Evolutionary conservation across 73 alveolate genomes (phyloP).

Genomic region (Paramecium bursaria): DNA sequence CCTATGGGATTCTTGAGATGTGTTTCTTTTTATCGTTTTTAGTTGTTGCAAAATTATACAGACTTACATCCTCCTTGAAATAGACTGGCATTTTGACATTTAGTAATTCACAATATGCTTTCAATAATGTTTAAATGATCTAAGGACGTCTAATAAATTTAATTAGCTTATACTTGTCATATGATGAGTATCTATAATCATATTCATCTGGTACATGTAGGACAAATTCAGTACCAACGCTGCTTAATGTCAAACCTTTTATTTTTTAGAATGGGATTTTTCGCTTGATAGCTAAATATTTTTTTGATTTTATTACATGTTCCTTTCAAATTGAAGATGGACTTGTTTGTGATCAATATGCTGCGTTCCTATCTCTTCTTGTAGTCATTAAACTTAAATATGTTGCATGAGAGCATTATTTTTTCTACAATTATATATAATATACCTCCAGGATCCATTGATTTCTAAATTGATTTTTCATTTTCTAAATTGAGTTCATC

Average conservation of each 20-base stretch:
- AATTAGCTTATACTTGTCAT: slow-evolving; percentile 65
- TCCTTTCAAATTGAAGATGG: slow-evolving; percentile 67
- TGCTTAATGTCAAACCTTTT: slow-evolving; percentile 62
- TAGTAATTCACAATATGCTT: not conserved
- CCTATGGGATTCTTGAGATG: slow-evolving; percentile 64
- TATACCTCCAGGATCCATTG: slow-evolving; percentile 67
- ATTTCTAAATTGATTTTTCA: slow-evolving; percentile 56
- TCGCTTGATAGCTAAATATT: slow-evolving; percentile 57
- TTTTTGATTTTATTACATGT: slow-evolving; percentile 43
- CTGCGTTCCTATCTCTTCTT: slow-evolving; percentile 70
- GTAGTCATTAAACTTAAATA: slow-evolving; percentile 69
- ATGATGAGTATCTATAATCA: slow-evolving; percentile 79
- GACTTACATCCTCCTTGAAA: slow-evolving; percentile 67
- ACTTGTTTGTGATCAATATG: slow-evolving; percentile 57
- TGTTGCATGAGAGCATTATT: slow-evolving; percentile 65
- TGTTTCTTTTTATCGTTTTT: slow-evolving; percentile 70
- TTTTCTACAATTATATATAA: slow-evolving; percentile 33
- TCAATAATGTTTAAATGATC: not conserved
- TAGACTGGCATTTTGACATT: slow-evolving; percentile 41
- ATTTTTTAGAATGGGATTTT: slow-evolving; percentile 57
- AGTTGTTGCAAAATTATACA: slow-evolving; percentile 69
- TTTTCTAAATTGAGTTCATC: slow-evolving; percentile 67
- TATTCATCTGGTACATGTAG: slow-evolving; percentile 85
- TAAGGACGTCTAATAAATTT: slow-evolving; percentile 7
- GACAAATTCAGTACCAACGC: slow-evolving; percentile 76